A percentile compares a stretch with the other conserved stretches of the same genome.
phyloP scores from a whole-genome alignment of 2,329 filamentous ascomycete species.

The Colletotrichum sansevieriae region DNA sequence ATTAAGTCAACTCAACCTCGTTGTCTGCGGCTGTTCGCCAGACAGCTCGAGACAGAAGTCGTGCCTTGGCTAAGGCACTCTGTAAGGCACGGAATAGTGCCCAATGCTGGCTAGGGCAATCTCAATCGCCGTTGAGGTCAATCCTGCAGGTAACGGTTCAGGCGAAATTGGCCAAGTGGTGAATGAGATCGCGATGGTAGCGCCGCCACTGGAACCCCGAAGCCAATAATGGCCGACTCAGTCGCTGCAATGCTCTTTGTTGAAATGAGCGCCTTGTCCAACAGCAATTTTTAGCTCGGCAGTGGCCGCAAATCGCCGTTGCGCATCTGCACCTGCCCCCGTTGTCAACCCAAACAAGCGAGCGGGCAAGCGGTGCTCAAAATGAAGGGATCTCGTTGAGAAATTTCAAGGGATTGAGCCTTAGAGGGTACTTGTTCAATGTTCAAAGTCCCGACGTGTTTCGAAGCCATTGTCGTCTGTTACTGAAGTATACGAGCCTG shows the following conservation, averaged over 20 bases:
- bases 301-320: conserved; percentile 39
- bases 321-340: conserved; percentile 29
- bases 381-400: conserved; percentile 14
- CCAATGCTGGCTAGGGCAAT: conserved; percentile 4
- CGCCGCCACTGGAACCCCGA: conserved; percentile 35
- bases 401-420: conserved; percentile 12
- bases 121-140: conserved; percentile 3
- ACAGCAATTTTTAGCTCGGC: conserved; percentile 38
- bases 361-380: conserved; percentile 9
- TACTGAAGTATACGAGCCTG: neutral
- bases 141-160: conserved; percentile 28
- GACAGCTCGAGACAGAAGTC: neutral
- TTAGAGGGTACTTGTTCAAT: neutral
- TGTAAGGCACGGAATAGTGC: conserved; percentile 10
- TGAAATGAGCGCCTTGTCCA: conserved; percentile 37
- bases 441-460: neutral
- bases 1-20: neutral
- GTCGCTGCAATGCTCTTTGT: conserved; percentile 37
- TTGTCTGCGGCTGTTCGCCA: conserved; percentile 14
- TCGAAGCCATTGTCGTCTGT: neutral
- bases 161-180: conserved; percentile 27
- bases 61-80: conserved; percentile 8
- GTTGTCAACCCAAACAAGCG: conserved; percentile 20
- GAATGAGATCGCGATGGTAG: conserved; percentile 34
- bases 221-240: conserved; percentile 38